These are phyloP conservation scores for Cardamine occulta DNA, from an alignment of 345 rosid genomes.

Conservation along the genomic window DNA sequence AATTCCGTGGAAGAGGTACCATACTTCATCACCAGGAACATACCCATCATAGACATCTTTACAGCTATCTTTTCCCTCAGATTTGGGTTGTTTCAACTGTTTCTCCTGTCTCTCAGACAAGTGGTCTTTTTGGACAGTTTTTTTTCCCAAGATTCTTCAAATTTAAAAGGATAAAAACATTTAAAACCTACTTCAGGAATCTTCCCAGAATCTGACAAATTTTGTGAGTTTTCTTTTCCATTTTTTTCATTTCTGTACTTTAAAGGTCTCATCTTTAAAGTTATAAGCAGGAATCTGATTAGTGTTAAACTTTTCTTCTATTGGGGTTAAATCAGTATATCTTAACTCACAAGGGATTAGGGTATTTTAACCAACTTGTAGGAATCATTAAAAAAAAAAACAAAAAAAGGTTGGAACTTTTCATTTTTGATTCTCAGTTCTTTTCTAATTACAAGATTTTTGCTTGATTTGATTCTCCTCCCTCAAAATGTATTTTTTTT, in stretches of 20 bases:
- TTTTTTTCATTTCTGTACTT: constrained; percentile 13
- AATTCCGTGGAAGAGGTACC: constrained; percentile 32
- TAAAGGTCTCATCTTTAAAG: constrained; percentile 18
- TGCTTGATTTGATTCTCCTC: constrained; percentile 39
- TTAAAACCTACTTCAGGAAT: constrained; percentile 45
- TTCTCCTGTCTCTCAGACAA: constrained; percentile 45
- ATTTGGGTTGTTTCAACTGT: constrained; percentile 44
- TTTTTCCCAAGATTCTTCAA: constrained; percentile 31
- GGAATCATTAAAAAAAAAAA: constrained; percentile 38
- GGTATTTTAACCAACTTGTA: constrained; percentile 44
- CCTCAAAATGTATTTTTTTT: constrained; percentile 38
- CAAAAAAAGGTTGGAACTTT: constrained; percentile 33
- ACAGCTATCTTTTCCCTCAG: constrained; percentile 44
- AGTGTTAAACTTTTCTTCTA: constrained; percentile 2
- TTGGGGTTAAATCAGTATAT: constrained; percentile 31
- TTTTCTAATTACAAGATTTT: constrained; percentile 33
- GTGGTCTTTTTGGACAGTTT: constrained; percentile 34
- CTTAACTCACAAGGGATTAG: constrained; percentile 48
- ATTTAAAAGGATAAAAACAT: constrained; percentile 22
- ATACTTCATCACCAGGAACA: constrained; percentile 32
- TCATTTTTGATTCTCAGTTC: constrained; percentile 36
- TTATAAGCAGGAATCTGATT: constrained; percentile 29
- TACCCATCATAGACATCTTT: constrained; percentile 47
- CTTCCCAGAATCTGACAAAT: constrained; percentile 48
- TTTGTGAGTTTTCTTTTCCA: constrained; percentile 43